Evolutionary conservation across 2,329 filamentous ascomycete genomes (phyloP).

Genomic region (Thielaviopsis ethacetica): DNA sequence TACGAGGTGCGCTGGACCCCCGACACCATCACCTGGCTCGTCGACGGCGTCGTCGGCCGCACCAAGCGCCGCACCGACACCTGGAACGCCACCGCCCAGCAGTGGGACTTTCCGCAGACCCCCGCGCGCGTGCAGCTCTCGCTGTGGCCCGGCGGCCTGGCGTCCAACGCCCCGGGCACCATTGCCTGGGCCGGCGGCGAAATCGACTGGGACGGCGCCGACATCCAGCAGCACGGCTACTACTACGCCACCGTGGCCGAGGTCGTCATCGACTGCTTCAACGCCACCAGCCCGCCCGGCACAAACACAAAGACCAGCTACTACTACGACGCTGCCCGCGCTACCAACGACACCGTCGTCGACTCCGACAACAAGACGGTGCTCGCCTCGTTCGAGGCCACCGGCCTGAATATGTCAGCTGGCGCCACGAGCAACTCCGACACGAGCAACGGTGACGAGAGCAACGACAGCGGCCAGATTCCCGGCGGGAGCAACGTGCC

Average conservation of each 20-base stretch:
- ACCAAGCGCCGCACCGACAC: constrained; percentile 61
- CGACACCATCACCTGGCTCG: constrained; percentile 68
- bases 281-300: constrained; percentile 44
- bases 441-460: constrained; percentile 11
- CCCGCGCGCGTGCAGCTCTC: constrained; percentile 84
- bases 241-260: constrained; percentile 71
- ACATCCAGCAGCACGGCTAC: constrained; percentile 73
- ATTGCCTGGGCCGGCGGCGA: constrained; percentile 80
- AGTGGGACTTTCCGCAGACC: constrained; percentile 81
- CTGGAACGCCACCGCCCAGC: constrained; percentile 69
- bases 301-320: constrained; percentile 56
- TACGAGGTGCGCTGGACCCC: constrained; percentile 92
- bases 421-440: constrained; percentile 18
- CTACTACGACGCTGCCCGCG: constrained; percentile 48
- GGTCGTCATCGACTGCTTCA: constrained; percentile 74
- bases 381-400: constrained; percentile 64
- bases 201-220: constrained; percentile 69
- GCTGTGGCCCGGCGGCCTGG: constrained; percentile 81
- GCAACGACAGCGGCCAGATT: constrained; percentile 10
- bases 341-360: constrained; percentile 60
- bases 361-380: constrained; percentile 61
- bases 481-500: constrained; percentile 12
- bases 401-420: constrained; percentile 55
- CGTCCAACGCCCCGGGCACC: constrained; percentile 66
- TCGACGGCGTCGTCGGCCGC: constrained; percentile 67